These are phyloP conservation scores for Aurinia saxatilis DNA, from an alignment of 345 rosid species.

Conservation along the genomic window DNA sequence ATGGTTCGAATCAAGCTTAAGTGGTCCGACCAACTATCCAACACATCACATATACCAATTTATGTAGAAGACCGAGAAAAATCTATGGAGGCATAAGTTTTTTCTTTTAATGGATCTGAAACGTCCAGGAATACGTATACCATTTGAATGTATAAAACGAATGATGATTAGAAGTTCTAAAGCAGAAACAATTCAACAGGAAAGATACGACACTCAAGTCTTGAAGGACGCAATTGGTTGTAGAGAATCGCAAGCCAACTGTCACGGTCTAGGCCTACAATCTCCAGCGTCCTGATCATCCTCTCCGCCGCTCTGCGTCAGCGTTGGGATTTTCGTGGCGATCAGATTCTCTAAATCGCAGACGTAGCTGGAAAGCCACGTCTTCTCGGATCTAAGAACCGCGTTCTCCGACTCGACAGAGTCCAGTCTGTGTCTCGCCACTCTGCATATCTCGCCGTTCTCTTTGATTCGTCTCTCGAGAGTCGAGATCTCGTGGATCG, in stretches of 20 bases:
- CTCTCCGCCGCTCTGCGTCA: constrained; percentile 4
- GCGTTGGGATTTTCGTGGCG: constrained; percentile 7
- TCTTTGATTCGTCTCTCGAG: constrained; percentile 40
- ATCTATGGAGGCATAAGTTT: too few species aligned
- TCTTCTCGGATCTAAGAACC: constrained; percentile 32
- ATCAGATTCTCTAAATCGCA: constrained; percentile 26
- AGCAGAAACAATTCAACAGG: background rate
- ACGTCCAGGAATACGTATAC: too few species aligned
- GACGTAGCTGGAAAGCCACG: constrained; percentile 28
- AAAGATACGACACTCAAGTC: constrained; percentile 15
- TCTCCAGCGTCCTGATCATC: constrained; percentile 20
- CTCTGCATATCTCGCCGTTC: constrained; percentile 14
- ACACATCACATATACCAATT: too few species aligned
- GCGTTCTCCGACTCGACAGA: constrained; percentile 38
- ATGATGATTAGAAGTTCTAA: too few species aligned
- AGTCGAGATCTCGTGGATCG: constrained; percentile 41
- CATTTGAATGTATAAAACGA: too few species aligned
- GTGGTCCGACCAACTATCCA: too few species aligned
- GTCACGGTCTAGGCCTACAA: constrained; percentile 16
- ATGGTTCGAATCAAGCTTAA: too few species aligned
- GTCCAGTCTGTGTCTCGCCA: constrained; percentile 5
- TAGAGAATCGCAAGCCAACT: constrained; percentile 6
- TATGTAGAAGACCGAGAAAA: too few species aligned
- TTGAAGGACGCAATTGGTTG: constrained; percentile 21
- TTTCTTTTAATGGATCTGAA: too few species aligned